Evolutionary conservation across 2,329 filamentous ascomycete genomes (phyloP).

Genomic region (Alternaria solani): DNA sequence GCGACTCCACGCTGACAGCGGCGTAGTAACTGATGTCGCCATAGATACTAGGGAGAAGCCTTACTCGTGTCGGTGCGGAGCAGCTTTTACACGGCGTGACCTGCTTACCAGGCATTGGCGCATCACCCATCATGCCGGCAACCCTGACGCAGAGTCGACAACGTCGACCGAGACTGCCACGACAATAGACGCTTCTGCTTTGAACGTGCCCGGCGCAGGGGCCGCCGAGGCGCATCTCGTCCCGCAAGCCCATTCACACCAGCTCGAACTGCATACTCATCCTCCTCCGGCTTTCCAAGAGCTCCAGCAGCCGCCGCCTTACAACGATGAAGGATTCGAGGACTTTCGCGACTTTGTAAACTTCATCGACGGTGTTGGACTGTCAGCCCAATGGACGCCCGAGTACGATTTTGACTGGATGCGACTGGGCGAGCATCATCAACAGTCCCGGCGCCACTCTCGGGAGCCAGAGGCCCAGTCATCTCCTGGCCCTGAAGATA

Average conservation of each 20-base stretch:
- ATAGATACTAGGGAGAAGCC: slow-evolving; percentile 45
- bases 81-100: slow-evolving; percentile 39
- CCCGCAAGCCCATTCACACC: slow-evolving; percentile 13
- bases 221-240: slow-evolving; percentile 8
- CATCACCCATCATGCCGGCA: slow-evolving; percentile 33
- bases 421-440: slow-evolving; percentile 27
- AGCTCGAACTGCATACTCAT: slow-evolving; percentile 21
- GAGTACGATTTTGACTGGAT: slow-evolving; percentile 43
- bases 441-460: slow-evolving; percentile 29
- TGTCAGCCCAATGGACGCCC: slow-evolving; percentile 43
- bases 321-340: slow-evolving; percentile 37
- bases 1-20: slow-evolving; percentile 1
- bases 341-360: slow-evolving; percentile 45
- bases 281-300: slow-evolving; percentile 19
- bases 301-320: slow-evolving; percentile 15
- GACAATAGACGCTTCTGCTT: slow-evolving; percentile 7
- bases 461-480: slow-evolving; percentile 23
- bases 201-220: slow-evolving; percentile 6
- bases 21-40: slow-evolving; percentile 19
- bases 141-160: slow-evolving; percentile 11
- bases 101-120: slow-evolving; percentile 45
- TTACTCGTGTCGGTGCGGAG: slow-evolving; percentile 38
- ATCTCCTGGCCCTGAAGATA: slow-evolving; percentile 37
- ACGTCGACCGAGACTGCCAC: slow-evolving; percentile 15
- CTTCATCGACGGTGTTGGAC: slow-evolving; percentile 44